Conservation (phyloP, 805 yeast species). For the Teunomyces kruisii region DNA sequence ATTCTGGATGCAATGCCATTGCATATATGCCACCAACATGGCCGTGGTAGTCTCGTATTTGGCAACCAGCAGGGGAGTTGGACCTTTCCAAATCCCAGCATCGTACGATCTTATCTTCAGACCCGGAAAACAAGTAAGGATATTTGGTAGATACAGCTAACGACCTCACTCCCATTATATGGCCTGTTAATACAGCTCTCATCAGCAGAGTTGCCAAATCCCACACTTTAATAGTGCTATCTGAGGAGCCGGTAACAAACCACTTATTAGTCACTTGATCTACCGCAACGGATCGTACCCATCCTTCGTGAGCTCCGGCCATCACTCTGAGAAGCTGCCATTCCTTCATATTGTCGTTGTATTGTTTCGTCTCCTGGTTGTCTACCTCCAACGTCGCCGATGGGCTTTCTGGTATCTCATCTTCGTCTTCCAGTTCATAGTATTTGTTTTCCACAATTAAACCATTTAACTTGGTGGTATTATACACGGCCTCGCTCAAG, state of each 20-base stretch:
- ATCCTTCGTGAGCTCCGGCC: constrained; percentile 84
- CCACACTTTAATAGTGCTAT: constrained; percentile 89
- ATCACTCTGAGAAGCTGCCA: constrained; percentile 77
- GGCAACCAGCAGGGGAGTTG: constrained; percentile 49
- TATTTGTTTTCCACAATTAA: not conserved
- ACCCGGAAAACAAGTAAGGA: constrained; percentile 88
- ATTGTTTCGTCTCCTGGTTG: constrained; percentile 1
- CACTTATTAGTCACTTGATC: constrained; percentile 83
- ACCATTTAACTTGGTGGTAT: constrained; percentile 19
- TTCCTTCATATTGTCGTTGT: constrained; percentile 3
- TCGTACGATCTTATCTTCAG: constrained; percentile 89
- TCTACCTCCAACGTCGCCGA: not conserved
- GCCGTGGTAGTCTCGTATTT: constrained; percentile 86
- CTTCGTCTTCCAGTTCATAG: constrained; percentile 1
- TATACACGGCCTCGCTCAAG: constrained; percentile 33
- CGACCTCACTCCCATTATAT: constrained; percentile 84
- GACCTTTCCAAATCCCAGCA: constrained; percentile 96
- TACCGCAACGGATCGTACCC: constrained; percentile 79
- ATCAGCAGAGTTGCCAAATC: constrained; percentile 71
- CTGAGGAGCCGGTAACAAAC: constrained; percentile 91
- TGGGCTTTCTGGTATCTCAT: not conserved
- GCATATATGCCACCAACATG: constrained; percentile 89
- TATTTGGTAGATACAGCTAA: constrained; percentile 68
- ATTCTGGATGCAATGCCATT: constrained; percentile 80
- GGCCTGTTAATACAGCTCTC: constrained; percentile 82